Conservation (phyloP, 495 filamentous ascomycete genomes). For the Aspergillus sclerotioniger region DNA sequence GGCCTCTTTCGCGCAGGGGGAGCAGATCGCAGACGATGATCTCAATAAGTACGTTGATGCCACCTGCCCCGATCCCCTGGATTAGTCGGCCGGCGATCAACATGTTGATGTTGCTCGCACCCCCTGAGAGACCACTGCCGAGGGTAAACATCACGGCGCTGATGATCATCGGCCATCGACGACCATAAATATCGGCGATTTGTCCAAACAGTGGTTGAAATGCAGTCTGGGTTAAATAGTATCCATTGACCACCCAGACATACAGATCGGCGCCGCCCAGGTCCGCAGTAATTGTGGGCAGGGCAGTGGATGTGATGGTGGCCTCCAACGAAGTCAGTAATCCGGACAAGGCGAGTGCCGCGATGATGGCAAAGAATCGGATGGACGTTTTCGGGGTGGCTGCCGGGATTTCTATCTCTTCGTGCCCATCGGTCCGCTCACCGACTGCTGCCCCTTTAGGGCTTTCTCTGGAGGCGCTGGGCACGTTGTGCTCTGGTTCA, state of each 20-base stretch:
- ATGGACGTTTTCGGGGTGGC: background rate
- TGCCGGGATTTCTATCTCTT: background rate
- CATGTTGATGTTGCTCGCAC: background rate
- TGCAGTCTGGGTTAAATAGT: background rate
- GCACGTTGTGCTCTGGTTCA: too few relatives aligned
- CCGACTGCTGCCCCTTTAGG: too few relatives aligned
- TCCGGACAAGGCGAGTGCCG: background rate
- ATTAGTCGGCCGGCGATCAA: background rate
- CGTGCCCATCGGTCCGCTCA: background rate
- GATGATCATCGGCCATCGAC: background rate
- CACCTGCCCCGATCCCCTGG: background rate
- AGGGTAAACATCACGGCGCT: background rate
- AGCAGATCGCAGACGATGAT: background rate
- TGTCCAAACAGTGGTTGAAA: background rate
- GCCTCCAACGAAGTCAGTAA: background rate
- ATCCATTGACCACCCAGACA: background rate
- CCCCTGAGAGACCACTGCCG: background rate
- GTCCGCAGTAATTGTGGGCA: background rate
- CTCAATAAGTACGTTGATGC: background rate
- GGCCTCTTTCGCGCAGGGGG: background rate
- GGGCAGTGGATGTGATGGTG: background rate
- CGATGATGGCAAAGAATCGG: background rate
- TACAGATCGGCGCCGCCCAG: background rate
- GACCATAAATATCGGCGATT: background rate
- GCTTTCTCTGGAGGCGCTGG: too few relatives aligned